Evolutionary conservation across 116 monocot genomes (phyloP).

Genomic region (Papilionanthe hybrid): DNA sequence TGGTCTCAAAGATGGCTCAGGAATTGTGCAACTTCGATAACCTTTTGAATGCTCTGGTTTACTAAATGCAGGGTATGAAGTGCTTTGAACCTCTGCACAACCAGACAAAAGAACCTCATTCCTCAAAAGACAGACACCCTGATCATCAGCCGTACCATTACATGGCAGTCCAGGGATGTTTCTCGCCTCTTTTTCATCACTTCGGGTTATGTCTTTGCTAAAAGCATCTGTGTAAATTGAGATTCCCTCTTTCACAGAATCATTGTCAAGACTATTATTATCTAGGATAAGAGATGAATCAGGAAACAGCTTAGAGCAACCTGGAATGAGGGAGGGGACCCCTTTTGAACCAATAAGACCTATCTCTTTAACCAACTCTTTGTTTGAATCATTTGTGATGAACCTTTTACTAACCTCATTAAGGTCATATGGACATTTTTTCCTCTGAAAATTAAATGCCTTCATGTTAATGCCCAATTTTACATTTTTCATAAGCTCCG

Average conservation of each 20-base stretch:
- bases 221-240: neutral
- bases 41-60: slow-evolving; percentile 11
- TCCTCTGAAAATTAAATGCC: slow-evolving; percentile 28
- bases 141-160: slow-evolving; percentile 14
- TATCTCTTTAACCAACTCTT: slow-evolving; percentile 77
- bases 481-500: slow-evolving; percentile 20
- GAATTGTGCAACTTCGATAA: slow-evolving; percentile 34
- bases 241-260: slow-evolving; percentile 6
- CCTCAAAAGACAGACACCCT: slow-evolving; percentile 14
- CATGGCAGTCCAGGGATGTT: slow-evolving; percentile 7
- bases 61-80: slow-evolving; percentile 4
- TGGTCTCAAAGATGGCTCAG: slow-evolving; percentile 60
- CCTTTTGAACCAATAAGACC: slow-evolving; percentile 87
- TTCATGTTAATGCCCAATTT: slow-evolving; percentile 31
- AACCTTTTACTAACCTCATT: slow-evolving; percentile 63
- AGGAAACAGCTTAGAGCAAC: slow-evolving; percentile 15
- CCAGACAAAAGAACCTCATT: neutral
- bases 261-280: slow-evolving; percentile 6
- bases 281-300: slow-evolving; percentile 29
- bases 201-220: neutral
- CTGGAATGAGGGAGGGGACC: slow-evolving; percentile 51
- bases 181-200: neutral
- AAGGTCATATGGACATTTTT: slow-evolving; percentile 63
- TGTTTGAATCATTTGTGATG: slow-evolving; percentile 54
- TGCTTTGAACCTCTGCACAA: slow-evolving; percentile 1